Evolutionary conservation across 1,284 basidiomycete genomes (phyloP), one percentile per base, ranked within the genome.

Genomic region (Leccinum cinnamomeum): DNA sequence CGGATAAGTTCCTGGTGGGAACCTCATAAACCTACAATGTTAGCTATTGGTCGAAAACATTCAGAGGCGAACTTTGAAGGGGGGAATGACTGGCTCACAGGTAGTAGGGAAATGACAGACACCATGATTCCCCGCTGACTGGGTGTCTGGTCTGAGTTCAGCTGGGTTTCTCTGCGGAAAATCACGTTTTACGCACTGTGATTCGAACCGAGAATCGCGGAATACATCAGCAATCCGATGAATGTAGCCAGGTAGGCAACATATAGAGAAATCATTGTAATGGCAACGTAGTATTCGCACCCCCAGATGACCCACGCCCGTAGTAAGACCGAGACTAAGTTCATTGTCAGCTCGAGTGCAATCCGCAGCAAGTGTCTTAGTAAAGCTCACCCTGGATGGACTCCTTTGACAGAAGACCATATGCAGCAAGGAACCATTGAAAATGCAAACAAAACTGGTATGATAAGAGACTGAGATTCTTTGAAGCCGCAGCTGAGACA

Each of bases 351-450:
- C 7, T 28, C 4, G 5, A 37, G 39, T 10, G 7, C 35, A 11
- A 3, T 5, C 7, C 3, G 4, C 23, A n/a, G n/a, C 30, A 30
- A 44, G 28, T 33, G 28, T 33, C 5, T 33, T 33, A 33, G 30
- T 33, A 33, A 10, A 14, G 7, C 64, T 48, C 33, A 67, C 66
- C 50, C 16, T 64, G 67, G 7, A 67, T 64, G 10, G 57, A 64
- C 56, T 67, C 66, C 3, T 35, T 7, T 28, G 57, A 28, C 33
- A 61, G 12, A 33, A 56, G 0, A 20, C 53, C 57, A 33, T 59
- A 66, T 20, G 28, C 33, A 3, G 35, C 48, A 2, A 41, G 23
- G 3, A 54, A 61, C 48, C 25, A 35, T 39, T 16, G 25, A 28
- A 54, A 54, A 33, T 37, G 20, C 46, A 2, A 7, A 12, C 53